Conservation (phyloP, 306 rosid genomes). For the Rosa rugosa region DNA sequence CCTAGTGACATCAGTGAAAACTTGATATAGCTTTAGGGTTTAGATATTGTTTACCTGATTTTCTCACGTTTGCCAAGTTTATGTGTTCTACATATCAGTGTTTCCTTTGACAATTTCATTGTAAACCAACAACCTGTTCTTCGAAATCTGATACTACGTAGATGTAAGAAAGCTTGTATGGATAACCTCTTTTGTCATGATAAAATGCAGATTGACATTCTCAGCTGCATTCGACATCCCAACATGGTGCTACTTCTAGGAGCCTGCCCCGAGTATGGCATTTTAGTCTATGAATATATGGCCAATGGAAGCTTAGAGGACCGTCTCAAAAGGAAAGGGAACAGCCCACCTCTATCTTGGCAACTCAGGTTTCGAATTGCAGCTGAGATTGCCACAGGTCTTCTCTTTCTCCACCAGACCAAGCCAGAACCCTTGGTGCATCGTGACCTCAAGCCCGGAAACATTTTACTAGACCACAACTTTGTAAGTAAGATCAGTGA, state of each 20-base stretch:
- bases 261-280: slow-evolving; percentile 88
- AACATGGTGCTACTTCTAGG: slow-evolving; percentile 96
- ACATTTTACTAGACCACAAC: slow-evolving; percentile 75
- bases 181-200: background rate
- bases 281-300: slow-evolving; percentile 85
- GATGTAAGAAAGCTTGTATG: background rate
- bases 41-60: no score
- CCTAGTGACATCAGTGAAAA: background rate
- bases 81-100: background rate
- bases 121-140: background rate
- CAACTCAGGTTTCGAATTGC: slow-evolving; percentile 75
- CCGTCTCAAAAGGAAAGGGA: slow-evolving; percentile 51
- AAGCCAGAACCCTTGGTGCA: slow-evolving; percentile 97
- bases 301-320: slow-evolving; percentile 92
- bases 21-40: background rate
- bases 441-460: slow-evolving; percentile 91
- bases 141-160: background rate
- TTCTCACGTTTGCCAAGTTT: background rate
- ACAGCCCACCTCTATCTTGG: slow-evolving; percentile 52
- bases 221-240: slow-evolving; percentile 92
- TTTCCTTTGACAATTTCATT: background rate
- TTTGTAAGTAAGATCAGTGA: slow-evolving; percentile 81
- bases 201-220: slow-evolving; percentile 75
- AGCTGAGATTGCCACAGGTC: slow-evolving; percentile 77
- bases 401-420: slow-evolving; percentile 87